phyloP scores from a whole-genome alignment of 2,329 filamentous ascomycete genomes.

The Orbilia brochopaga region DNA sequence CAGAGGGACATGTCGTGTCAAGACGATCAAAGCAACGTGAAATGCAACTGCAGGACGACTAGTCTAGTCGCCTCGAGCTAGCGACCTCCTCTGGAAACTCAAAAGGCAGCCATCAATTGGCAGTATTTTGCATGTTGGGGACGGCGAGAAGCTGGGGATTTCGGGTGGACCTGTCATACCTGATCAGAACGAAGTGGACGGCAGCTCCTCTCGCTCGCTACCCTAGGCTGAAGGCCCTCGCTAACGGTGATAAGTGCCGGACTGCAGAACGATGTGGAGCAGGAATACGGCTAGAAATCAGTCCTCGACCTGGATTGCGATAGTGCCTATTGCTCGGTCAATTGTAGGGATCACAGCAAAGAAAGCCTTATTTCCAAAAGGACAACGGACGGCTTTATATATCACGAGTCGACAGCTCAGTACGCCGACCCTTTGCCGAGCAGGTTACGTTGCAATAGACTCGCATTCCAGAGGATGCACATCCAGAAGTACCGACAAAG shows the following conservation, averaged over 20 bases:
- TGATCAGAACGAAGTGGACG: slow-evolving; percentile 16
- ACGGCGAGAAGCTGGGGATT: slow-evolving; percentile 33
- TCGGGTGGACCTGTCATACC: slow-evolving; percentile 46
- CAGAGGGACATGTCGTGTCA: slow-evolving; percentile 12
- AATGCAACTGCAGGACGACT: not conserved
- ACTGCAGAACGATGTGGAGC: not conserved
- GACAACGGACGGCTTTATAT: too few relatives aligned
- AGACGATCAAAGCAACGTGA: slow-evolving; percentile 3
- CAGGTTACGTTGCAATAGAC: too few relatives aligned
- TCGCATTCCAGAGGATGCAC: too few relatives aligned
- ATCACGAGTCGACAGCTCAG: too few relatives aligned
- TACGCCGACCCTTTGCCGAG: too few relatives aligned
- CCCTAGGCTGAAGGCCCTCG: slow-evolving; percentile 13
- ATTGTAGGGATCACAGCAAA: too few relatives aligned
- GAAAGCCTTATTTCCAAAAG: too few relatives aligned
- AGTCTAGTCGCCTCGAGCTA: not conserved
- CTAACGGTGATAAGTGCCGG: slow-evolving; percentile 44
- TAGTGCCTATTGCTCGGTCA: not conserved
- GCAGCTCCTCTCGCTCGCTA: slow-evolving; percentile 12
- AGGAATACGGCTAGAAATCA: not conserved
- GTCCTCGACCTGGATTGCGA: not conserved
- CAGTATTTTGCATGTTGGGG: not conserved
- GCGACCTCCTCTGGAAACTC: slow-evolving; percentile 2
- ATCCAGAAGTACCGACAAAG: too few relatives aligned
- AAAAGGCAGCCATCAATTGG: slow-evolving; percentile 7